A percentile compares a stretch with the other conserved stretches of the same genome.
Evolutionary conservation across 1,284 basidiomycete species (phyloP).

Genomic region (Polyporus tsugae): DNA sequence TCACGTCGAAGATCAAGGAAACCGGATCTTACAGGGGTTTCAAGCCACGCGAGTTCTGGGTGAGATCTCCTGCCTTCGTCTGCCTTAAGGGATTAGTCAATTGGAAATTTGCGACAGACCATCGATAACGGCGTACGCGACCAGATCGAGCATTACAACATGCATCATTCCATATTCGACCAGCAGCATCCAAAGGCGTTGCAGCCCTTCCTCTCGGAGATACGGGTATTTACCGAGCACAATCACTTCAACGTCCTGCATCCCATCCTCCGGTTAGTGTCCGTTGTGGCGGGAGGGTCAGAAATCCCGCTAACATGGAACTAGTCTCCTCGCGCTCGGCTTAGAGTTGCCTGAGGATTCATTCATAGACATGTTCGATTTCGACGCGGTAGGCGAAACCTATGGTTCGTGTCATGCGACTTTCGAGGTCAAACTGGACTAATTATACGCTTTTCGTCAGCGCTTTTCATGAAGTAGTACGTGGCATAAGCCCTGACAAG

Average conservation of each 20-base stretch:
- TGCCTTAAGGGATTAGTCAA: background rate
- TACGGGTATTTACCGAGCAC: conserved; percentile 59
- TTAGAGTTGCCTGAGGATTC: conserved; percentile 45
- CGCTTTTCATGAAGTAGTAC: conserved; percentile 47
- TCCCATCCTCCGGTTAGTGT: conserved; percentile 54
- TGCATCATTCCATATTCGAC: conserved; percentile 54
- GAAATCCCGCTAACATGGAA: background rate
- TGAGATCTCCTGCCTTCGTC: conserved; percentile 34
- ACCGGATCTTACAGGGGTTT: conserved; percentile 67
- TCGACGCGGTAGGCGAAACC: conserved; percentile 38
- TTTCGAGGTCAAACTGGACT: background rate
- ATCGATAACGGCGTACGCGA: conserved; percentile 64
- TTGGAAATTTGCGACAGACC: conserved; percentile 45
- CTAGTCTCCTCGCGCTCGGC: conserved; percentile 53
- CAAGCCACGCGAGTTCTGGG: conserved; percentile 64
- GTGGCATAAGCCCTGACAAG: conserved; percentile 13
- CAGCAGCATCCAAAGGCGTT: conserved; percentile 54
- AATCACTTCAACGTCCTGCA: conserved; percentile 62
- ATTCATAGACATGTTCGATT: conserved; percentile 41
- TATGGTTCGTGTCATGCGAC: conserved; percentile 18
- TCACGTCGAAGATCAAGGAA: conserved; percentile 56
- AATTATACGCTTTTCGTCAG: conserved; percentile 15
- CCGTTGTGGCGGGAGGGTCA: background rate
- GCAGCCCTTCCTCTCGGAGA: conserved; percentile 64
- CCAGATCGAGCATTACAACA: conserved; percentile 65